Evolutionary conservation across 2,329 filamentous ascomycete genomes (phyloP).

Genomic region (Neofusicoccum umdonicola): DNA sequence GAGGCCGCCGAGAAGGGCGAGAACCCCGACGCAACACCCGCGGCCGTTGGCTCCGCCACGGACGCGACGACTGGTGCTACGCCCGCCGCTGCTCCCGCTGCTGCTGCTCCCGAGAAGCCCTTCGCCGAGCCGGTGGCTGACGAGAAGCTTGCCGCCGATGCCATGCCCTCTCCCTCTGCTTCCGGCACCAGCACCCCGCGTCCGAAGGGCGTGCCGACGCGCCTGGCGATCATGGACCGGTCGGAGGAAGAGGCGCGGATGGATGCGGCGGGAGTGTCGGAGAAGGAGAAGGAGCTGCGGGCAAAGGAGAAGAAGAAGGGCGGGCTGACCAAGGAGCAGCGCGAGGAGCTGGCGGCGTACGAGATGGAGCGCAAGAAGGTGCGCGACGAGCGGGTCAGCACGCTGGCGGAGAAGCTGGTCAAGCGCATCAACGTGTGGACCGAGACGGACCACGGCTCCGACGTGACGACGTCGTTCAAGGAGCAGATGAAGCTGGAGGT

Average conservation of each 20-base stretch:
- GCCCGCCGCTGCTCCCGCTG: conserved; percentile 49
- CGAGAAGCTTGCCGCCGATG: conserved; percentile 31
- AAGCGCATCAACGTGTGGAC: conserved; percentile 94
- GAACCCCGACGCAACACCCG: conserved; percentile 23
- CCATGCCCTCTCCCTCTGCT: conserved; percentile 24
- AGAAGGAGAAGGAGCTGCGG: conserved; percentile 72
- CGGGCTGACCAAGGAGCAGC: conserved; percentile 84
- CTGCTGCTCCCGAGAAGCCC: conserved; percentile 32
- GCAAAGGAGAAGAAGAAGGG: conserved; percentile 89
- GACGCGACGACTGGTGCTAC: conserved; percentile 31
- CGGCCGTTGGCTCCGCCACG: conserved; percentile 19
- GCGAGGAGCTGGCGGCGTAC: conserved; percentile 83
- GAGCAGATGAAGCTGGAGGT: conserved; percentile 93
- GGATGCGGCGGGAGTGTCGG: conserved; percentile 62
- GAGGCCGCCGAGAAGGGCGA: conserved; percentile 28
- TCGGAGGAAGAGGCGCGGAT: conserved; percentile 74
- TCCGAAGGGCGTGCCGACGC: conserved; percentile 62
- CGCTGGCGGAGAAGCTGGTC: conserved; percentile 76
- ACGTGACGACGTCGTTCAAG: conserved; percentile 86
- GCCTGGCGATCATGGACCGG: conserved; percentile 84
- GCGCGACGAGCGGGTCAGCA: conserved; percentile 86
- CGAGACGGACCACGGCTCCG: conserved; percentile 84
- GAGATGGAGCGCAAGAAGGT: conserved; percentile 81
- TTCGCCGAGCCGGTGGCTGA: conserved; percentile 22
- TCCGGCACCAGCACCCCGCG: conserved; percentile 48